Base-by-base conservation (phyloP, 331 rosid genomes). In the Acacia pycnantha region DNA sequence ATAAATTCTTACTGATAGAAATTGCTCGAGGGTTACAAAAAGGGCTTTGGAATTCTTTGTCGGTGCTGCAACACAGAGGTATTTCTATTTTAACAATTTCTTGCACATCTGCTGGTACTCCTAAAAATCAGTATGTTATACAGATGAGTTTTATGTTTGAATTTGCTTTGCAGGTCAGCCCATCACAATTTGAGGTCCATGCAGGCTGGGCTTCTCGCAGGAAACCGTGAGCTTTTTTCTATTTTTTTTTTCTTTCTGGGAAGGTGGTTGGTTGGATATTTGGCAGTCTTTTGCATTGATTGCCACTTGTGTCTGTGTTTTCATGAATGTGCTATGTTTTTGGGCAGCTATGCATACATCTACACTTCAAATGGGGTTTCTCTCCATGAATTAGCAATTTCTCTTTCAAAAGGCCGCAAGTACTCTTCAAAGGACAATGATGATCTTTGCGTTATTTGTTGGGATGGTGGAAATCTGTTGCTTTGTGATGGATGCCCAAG, bases 401-500 rank as follows among this genome's bases (percentile, higher is more conserved):
- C 98, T 41, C 93, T 95, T 85, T 95, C 98, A 5, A 95, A 90
- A 89, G 94, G 89, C 76, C 92, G 97, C 85, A 90, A 88, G 81
- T 93, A 90, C 86, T 89, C 92, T 66, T 92, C 96, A 6, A 90
- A 89, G 80, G 97, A 93, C 90, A 95, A 93, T 82, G 98, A 95
- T 87, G 97, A 95, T 89, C 58, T 90, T 51, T 95, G 98, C 89
- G 75, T 95, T 86, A 88, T 93, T 85, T 95, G 98, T 88, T 85
- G 88, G 85, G 98, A 95, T 87, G 98, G 98, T 84, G 98, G 98
- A 76, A 90, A 90, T 77, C 93, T 95, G 81, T 81, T 95, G 86
- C 98, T 95, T 74, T 93, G 98, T 84, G 98, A 95, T 87, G 98
- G 97, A 76, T 95, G 98, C 91, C 98, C 98, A 54, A 92, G 98